Evolutionary conservation across 2,329 filamentous ascomycete genomes (phyloP).

Genomic region (Cytospora piceicola): DNA sequence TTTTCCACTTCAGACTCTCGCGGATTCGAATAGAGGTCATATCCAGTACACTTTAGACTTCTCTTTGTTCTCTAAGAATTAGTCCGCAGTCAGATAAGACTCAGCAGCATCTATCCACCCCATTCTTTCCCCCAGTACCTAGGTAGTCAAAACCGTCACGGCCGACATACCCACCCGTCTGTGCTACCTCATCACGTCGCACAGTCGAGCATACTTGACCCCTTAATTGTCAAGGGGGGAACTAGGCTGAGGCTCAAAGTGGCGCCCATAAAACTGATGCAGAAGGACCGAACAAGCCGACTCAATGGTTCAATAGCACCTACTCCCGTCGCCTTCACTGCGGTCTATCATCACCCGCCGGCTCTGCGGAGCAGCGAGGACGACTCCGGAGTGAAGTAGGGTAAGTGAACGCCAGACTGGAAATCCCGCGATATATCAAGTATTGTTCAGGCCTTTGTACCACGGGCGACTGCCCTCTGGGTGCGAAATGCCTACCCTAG

Average conservation of each 20-base stretch:
- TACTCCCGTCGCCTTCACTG: slow-evolving; percentile 31
- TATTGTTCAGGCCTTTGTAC: too few relatives aligned
- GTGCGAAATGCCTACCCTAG: slow-evolving; percentile 47
- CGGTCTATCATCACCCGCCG: slow-evolving; percentile 38
- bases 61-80: background rate
- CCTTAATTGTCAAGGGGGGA: background rate
- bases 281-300: slow-evolving; percentile 14
- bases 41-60: background rate
- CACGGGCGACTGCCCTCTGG: background rate
- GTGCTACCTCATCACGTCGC: background rate
- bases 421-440: too few relatives aligned
- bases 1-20: background rate
- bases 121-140: background rate
- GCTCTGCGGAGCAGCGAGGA: slow-evolving; percentile 42
- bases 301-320: slow-evolving; percentile 52
- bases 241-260: slow-evolving; percentile 32
- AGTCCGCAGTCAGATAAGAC: too few relatives aligned
- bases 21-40: background rate
- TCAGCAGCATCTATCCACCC: background rate
- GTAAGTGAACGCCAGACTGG: background rate
- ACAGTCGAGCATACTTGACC: background rate
- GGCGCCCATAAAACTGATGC: slow-evolving; percentile 23
- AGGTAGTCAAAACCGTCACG: background rate
- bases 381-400: slow-evolving; percentile 45
- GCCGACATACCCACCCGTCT: background rate